Conservation (phyloP, 2,329 filamentous ascomycete species). For the Alternaria sp. region DNA sequence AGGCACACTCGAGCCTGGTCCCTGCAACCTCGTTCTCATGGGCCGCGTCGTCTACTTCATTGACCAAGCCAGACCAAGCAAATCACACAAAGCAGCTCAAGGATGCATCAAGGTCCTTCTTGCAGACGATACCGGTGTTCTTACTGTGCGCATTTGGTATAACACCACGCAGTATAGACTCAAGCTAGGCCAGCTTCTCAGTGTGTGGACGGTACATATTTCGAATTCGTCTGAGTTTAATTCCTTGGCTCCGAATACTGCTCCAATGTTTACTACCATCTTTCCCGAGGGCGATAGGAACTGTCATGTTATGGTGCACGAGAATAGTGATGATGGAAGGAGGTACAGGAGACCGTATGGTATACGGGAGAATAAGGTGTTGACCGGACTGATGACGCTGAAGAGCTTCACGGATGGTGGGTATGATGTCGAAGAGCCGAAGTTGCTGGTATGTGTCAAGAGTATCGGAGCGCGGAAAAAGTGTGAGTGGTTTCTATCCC, state of each 20-base stretch:
- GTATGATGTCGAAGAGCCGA: constrained; percentile 61
- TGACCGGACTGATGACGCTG: constrained; percentile 65
- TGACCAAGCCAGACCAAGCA: constrained; percentile 54
- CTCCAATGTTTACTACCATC: constrained; percentile 63
- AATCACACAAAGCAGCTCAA: constrained; percentile 56
- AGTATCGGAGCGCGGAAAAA: constrained; percentile 63
- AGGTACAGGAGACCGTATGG: constrained; percentile 59
- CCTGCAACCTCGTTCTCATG: constrained; percentile 60
- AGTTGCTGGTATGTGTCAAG: constrained; percentile 67
- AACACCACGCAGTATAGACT: constrained; percentile 54
- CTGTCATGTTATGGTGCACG: constrained; percentile 64
- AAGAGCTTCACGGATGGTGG: constrained; percentile 64
- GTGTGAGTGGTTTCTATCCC: constrained; percentile 40
- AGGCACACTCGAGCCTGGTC: constrained; percentile 59
- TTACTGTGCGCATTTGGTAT: constrained; percentile 66
- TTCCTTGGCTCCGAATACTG: constrained; percentile 53
- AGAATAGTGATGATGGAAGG: constrained; percentile 55
- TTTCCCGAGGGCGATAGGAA: constrained; percentile 65
- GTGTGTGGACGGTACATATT: constrained; percentile 66
- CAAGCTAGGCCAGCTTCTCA: constrained; percentile 63
- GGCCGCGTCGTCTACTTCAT: constrained; percentile 67
- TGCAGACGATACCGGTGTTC: constrained; percentile 64
- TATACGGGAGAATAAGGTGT: constrained; percentile 46
- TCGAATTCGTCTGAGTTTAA: constrained; percentile 56
- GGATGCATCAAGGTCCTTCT: constrained; percentile 64